Base-by-base conservation (phyloP, 1,284 basidiomycete species). In the Cryptococcus wingfieldii region DNA sequence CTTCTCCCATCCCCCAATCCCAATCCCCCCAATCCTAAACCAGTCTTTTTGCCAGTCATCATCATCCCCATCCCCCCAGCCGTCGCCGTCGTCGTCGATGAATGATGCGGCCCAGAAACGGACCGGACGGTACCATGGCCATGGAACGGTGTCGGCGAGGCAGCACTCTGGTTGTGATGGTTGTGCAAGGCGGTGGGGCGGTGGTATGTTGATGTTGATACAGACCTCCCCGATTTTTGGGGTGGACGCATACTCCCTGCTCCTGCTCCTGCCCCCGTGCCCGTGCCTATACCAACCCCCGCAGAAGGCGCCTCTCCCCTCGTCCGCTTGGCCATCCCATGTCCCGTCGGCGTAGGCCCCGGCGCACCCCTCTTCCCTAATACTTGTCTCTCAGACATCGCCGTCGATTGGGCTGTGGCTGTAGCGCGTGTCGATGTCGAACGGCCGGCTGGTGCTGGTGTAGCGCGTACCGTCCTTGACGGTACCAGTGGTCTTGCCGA, bases 391-490 rank as follows among this genome's bases (percentile, higher is more conserved):
- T 1, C 6, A 6, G 31, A 34, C 31, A 34, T 34, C 7, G 7
- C 10, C 31, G 31, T 34, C 31, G 31, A 34, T 34, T 34, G 31
- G 31, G 31, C 47, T 49, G 34, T 31, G 49, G 31, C 31, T 6
- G 6, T 34, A 10, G 31, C 10, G 31, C 31, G 31, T 10, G 31
- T 46, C 4, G 60, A 56, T 10, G 31, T 46, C 4, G 60, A 56
- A 1, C 55, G 49, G 16, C 27, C 7, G 8, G 38, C 8, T 13
- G 53, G 27, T 42, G 53, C 7, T 63, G 69, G 69, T 13, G 65
- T 63, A 3, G 61, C 61, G 45, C 46, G 50, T 3, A 56, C 55
- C 5, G 48, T 63, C 50, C 50, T 66, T 38, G 57, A 56, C 18
- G 61, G 71, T 31, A 54, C 68, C 3, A 68, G 47, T 38, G 31